Base-by-base conservation (phyloP, 192 early-diverging fungal species). In the Funneliformis mosseae region DNA sequence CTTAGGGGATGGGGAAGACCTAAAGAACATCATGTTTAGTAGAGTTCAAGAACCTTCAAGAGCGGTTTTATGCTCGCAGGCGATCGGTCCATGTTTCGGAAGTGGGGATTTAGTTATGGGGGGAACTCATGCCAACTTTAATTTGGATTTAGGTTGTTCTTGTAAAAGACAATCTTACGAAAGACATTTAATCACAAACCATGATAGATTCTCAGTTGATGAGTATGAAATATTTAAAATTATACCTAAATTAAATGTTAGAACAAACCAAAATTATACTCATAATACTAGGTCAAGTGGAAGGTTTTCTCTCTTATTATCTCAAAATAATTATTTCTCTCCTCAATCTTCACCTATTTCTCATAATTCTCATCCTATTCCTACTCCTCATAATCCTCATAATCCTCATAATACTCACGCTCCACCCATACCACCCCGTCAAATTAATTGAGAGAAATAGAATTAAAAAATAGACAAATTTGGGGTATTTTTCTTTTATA, bases 61-160 rank as follows among this genome's bases (percentile, higher is more conserved):
- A 42, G 74, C 74, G 2, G 59, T 76, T 12, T 61, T 76, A 62
- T 76, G 74, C 38, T 76, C 74, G 8, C 74, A 76, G 38, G 59
- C 59, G 8, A 76, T 76, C 1, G 74, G 74, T 0, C 55, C 74
- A 61, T 76, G 74, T 46, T 76, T 76, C 42, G 74, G 74, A n/a
- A 76, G 74, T 62, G 74, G 74, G 23, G 74, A 76, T 76, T 76
- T 76, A 38, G 74, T 76, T 38, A 76, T 76, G 74, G 74, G 74
- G 25, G 74, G 74, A 41, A 42, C 48, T 23, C 45, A 59, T 23
- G 23, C 48, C 2, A 59, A 76, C 62, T 76, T 76, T 62, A 59
- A 76, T 62, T 28, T 76, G 9, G 74, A 76, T 10, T 63, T 76
- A 39, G 74, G 48, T 14, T 76, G 74, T 76, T 76, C 74, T 3